phyloP scores from a whole-genome alignment of 1,139 yeast species.

The Suhomyces guaymorum region DNA sequence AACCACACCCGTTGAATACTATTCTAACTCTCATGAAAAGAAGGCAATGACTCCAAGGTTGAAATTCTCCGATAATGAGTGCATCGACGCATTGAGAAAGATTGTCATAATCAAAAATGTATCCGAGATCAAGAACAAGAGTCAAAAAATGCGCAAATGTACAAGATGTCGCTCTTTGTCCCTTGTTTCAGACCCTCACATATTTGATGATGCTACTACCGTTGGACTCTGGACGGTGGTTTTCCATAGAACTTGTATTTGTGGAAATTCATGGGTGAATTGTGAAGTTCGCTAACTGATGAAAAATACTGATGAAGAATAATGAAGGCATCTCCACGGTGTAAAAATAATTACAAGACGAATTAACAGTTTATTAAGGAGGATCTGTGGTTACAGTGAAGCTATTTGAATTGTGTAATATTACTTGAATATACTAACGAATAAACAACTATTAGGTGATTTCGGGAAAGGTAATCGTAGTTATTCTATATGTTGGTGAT shows the following conservation, averaged over 20 bases:
- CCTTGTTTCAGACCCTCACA: slow-evolving; percentile 47
- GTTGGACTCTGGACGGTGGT: slow-evolving; percentile 69
- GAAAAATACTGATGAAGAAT: too few relatives aligned
- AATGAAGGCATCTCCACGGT: too few relatives aligned
- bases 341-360: too few relatives aligned
- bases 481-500: too few relatives aligned
- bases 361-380: too few relatives aligned
- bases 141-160: slow-evolving; percentile 47
- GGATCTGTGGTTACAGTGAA: too few relatives aligned
- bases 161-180: slow-evolving; percentile 69
- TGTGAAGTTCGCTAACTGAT: too few relatives aligned
- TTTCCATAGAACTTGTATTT: slow-evolving; percentile 73
- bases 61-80: slow-evolving; percentile 25
- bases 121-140: slow-evolving; percentile 7
- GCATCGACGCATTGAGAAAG: slow-evolving; percentile 50
- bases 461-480: too few relatives aligned
- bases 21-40: slow-evolving; percentile 10
- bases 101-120: slow-evolving; percentile 26
- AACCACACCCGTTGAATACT: slow-evolving; percentile 1
- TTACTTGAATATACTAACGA: too few relatives aligned
- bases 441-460: too few relatives aligned
- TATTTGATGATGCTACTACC: slow-evolving; percentile 38
- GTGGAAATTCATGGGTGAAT: slow-evolving; percentile 77
- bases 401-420: too few relatives aligned
- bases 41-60: slow-evolving; percentile 22